Evolutionary conservation across 176 grass and related monocot species (phyloP).

Genomic region (Oryza brachyantha): DNA sequence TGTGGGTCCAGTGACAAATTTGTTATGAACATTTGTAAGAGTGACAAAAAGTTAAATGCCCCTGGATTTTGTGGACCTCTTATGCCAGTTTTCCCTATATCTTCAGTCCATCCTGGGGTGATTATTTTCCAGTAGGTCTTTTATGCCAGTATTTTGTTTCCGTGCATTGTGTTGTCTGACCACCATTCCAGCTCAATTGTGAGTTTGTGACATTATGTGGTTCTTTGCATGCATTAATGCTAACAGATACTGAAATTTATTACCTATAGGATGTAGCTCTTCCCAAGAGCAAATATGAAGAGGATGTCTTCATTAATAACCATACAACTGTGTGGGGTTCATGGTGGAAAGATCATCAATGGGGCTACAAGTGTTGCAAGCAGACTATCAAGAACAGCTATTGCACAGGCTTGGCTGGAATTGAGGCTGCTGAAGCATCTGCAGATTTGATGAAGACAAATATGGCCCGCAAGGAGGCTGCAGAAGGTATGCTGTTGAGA

Average conservation of each 20-base stretch:
- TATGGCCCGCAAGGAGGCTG: conserved; percentile 82
- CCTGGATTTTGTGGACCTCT: conserved; percentile 8
- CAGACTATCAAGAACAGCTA: conserved; percentile 86
- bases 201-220: conserved; percentile 3
- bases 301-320: conserved; percentile 88
- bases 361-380: conserved; percentile 95
- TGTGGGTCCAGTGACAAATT: no score
- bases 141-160: not conserved
- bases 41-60: no score
- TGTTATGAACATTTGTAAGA: no score
- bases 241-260: not conserved
- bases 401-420: conserved; percentile 87
- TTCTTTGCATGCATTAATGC: conserved; percentile 10
- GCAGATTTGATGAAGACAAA: conserved; percentile 90
- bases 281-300: conserved; percentile 96
- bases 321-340: conserved; percentile 92
- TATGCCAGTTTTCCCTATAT: not conserved
- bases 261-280: conserved; percentile 61
- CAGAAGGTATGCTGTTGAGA: conserved; percentile 58
- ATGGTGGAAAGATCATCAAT: conserved; percentile 98
- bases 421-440: conserved; percentile 86
- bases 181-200: not conserved
- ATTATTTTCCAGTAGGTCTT: not conserved
- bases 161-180: not conserved
- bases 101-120: not conserved